Evolutionary conservation across 768 basidiomycete genomes (phyloP).

Genomic region (Cytidiella melzeri): DNA sequence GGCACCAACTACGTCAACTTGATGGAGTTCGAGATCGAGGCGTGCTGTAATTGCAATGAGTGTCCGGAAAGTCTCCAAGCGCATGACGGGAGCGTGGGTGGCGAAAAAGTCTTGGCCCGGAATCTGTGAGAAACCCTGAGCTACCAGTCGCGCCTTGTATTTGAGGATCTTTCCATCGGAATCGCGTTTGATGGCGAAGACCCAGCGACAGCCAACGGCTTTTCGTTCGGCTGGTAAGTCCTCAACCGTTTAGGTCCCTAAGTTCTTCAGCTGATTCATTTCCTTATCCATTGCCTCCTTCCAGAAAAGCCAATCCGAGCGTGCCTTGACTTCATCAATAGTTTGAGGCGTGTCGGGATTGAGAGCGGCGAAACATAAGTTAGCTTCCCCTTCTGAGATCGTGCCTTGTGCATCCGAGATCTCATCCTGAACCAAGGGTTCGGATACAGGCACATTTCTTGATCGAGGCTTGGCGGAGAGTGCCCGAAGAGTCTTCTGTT

Average conservation of each 20-base stretch:
- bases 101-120: conserved; percentile 30
- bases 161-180: conserved; percentile 27
- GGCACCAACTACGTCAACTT: conserved; percentile 17
- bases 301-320: conserved; percentile 11
- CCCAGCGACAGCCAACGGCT: conserved; percentile 29
- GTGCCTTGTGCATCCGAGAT: no score
- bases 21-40: conserved; percentile 9
- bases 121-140: conserved; percentile 28
- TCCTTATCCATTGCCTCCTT: conserved; percentile 14
- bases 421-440: neutral
- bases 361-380: neutral
- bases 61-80: conserved; percentile 17
- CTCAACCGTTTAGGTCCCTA: conserved; percentile 16
- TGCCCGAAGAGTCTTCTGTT: neutral
- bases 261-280: conserved; percentile 7
- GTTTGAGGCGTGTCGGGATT: neutral
- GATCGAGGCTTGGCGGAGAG: neutral
- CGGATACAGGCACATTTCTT: neutral
- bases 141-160: conserved; percentile 34
- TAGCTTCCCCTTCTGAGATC: no score
- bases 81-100: conserved; percentile 26
- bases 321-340: conserved; percentile 1
- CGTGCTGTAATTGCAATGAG: conserved; percentile 21
- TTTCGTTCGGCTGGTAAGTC: conserved; percentile 25
- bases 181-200: conserved; percentile 34